Base-by-base conservation (phyloP, 768 basidiomycete genomes). In the Cantharellus cinnabarinus region DNA sequence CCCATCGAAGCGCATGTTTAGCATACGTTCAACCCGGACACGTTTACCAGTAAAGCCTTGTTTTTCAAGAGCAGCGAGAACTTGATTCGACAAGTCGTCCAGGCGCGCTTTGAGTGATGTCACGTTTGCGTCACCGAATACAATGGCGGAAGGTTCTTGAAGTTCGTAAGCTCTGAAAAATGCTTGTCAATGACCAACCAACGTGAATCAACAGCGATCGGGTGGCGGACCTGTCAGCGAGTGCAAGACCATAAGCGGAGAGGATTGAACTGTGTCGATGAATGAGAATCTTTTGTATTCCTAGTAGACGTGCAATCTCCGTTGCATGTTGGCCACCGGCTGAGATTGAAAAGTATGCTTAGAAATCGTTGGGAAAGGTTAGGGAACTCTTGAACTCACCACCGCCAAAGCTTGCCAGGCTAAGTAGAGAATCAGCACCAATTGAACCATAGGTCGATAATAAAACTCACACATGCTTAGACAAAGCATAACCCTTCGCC, bases 1-100 rank as follows among this genome's bases (percentile, higher is more conserved):
- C 2, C 90, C 90, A 55, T 91, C 85, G 64, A 91, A 93, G 29
- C 89, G 80, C 88, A 90, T 90, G 66, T 90, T 90, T 50, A 89
- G 72, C 81, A 84, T 83, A 29, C 83, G 77, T 68, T 94, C 93
- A 3, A 85, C 70, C 58, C 76, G 73, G 56, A 94, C 77, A n/a
- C 80, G 77, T 5, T 78, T 72, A 5, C 74, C 80, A 65, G 79
- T 77, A 67, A 95, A 94, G 0, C 91, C 93, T 68, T 95, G 90
- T 35, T 73, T 75, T 59, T 69, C 66, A n/a, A 94, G 77, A 67
- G 88, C 87, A 1, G 68, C 67, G 57, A 69, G 74, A 10, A 91
- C 89, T 35, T 79, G 74, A 0, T 68, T 65, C 0, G 79, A 77
- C 62, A 91, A 74, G 62, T 76, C 78, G 65, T 91, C 82, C 3